phyloP scores from a whole-genome alignment of 2,329 filamentous ascomycete genomes.

The Colletotrichum endophyticum region DNA sequence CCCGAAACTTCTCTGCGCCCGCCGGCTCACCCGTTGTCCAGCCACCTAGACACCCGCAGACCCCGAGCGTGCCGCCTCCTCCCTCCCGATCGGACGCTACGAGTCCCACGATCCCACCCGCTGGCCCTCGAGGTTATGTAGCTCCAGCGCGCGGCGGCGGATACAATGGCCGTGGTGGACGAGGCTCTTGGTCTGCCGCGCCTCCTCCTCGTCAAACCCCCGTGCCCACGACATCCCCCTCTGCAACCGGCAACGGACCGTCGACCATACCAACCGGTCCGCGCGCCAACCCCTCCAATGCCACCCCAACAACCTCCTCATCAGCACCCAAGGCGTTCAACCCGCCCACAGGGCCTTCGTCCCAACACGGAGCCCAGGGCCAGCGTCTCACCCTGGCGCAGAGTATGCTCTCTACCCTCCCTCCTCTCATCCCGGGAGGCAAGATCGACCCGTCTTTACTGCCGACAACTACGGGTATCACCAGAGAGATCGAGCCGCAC shows the following conservation, averaged over 20 bases:
- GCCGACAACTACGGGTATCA: slow-evolving; percentile 49
- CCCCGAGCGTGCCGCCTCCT: slow-evolving; percentile 32
- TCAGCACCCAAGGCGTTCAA: slow-evolving; percentile 54
- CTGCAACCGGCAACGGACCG: slow-evolving; percentile 39
- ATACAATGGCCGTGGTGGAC: slow-evolving; percentile 48
- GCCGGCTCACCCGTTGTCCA: slow-evolving; percentile 38
- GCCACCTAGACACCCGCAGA: slow-evolving; percentile 37
- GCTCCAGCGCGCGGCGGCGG: slow-evolving; percentile 46
- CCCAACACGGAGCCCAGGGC: slow-evolving; percentile 36
- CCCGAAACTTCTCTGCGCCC: slow-evolving; percentile 42
- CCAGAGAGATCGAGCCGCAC: slow-evolving; percentile 59
- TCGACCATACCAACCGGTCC: slow-evolving; percentile 55
- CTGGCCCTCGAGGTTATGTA: slow-evolving; percentile 60
- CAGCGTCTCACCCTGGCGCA: slow-evolving; percentile 55
- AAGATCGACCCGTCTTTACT: slow-evolving; percentile 55
- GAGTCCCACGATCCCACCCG: slow-evolving; percentile 55
- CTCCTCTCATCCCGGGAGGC: slow-evolving; percentile 58
- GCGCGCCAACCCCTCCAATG: slow-evolving; percentile 37
- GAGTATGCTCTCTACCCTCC: slow-evolving; percentile 54
- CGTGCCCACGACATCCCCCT: slow-evolving; percentile 40
- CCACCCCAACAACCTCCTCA: slow-evolving; percentile 42
- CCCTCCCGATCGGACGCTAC: slow-evolving; percentile 41
- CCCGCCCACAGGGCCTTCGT: slow-evolving; percentile 59
- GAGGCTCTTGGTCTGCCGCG: slow-evolving; percentile 46
- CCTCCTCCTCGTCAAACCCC: slow-evolving; percentile 31